These are phyloP conservation scores for Aphanomyces euteiches DNA, from an alignment of 352 stramenopile species.

Conservation along the genomic window DNA sequence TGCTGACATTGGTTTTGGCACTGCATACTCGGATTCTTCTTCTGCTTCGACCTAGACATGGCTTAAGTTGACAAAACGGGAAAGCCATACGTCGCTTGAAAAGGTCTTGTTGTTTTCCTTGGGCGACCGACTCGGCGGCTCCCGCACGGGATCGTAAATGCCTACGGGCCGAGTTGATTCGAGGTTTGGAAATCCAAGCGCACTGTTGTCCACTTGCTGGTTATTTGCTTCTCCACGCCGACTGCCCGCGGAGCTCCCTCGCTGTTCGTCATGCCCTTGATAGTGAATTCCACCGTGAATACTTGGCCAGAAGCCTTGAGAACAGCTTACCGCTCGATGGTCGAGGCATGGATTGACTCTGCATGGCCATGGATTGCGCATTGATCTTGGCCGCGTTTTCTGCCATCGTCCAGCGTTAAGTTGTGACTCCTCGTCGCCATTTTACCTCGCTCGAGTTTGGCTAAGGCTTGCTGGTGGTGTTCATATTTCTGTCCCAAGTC, in stretches of 20 bases:
- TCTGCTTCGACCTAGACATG: not conserved
- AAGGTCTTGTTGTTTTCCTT: conserved; percentile 21
- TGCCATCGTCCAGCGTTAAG: not conserved
- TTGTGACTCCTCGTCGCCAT: too few relatives aligned
- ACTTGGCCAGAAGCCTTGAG: too few relatives aligned
- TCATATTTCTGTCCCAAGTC: conserved; percentile 90
- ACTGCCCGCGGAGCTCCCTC: not conserved
- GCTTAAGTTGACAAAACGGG: too few relatives aligned
- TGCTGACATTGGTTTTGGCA: conserved; percentile 25
- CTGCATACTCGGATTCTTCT: conserved; percentile 18
- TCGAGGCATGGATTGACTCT: conserved; percentile 34
- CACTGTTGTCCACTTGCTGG: conserved; percentile 19
- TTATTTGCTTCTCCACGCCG: conserved; percentile 12
- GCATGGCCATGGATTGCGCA: conserved; percentile 31
- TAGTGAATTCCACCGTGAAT: not conserved
- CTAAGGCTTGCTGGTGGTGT: conserved; percentile 89
- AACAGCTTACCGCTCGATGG: conserved; percentile 12
- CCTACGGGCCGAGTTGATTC: not conserved
- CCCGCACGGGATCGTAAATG: not conserved
- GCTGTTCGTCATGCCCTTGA: conserved; percentile 9
- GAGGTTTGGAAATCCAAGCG: too few relatives aligned
- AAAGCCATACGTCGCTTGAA: not conserved
- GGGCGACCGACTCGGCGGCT: not conserved
- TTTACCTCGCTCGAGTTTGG: conserved; percentile 77
- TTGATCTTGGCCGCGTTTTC: conserved; percentile 26